A percentile compares a stretch with the other conserved stretches of the same genome.
These are phyloP conservation scores for cucumber (Cucumis sativus) DNA, from an alignment of 306 rosid genomes.

Conservation along the genomic window Cucumber_9930_V3 NC_026660.2:20491501-20492000, in stretches of 20 bases:
- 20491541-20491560: not conserved
- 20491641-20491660: not conserved
- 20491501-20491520: not conserved
- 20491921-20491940: constrained; percentile 4
- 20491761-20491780: not conserved
- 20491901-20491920: constrained; percentile 69
- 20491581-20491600: constrained; percentile 1
- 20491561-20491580: not conserved
- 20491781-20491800: constrained; percentile 63
- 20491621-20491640: not conserved
- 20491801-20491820: constrained; percentile 86
- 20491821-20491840: constrained; percentile 97
- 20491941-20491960: not conserved
- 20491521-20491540: not conserved
- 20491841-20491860: constrained; percentile 99
- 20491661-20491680: not conserved
- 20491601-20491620: not conserved
- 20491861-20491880: constrained; percentile 98
- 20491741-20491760: not conserved
- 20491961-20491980: not conserved
- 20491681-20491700: not conserved
- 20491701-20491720: not conserved
- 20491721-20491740: not conserved
- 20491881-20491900: constrained; percentile 97
- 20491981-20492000: no score